These are phyloP conservation scores for Sambucus nigra DNA, from an alignment of 129 eudicot species.

Conservation along the genomic window DNA sequence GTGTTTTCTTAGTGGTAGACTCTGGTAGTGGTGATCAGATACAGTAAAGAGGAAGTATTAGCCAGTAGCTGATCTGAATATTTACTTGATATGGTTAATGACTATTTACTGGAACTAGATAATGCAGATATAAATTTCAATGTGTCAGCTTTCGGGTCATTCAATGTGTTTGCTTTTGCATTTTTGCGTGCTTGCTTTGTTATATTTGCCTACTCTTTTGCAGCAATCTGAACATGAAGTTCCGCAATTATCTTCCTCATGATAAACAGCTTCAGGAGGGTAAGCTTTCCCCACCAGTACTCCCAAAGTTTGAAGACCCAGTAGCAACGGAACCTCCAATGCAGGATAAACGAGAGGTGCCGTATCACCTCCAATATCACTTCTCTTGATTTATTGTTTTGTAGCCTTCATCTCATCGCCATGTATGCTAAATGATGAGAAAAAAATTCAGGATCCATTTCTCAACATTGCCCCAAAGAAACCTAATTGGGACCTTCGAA, in stretches of 20 bases:
- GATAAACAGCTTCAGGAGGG: slow-evolving; percentile 98
- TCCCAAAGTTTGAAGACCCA: slow-evolving; percentile 96
- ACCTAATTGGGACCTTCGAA: slow-evolving; percentile 95
- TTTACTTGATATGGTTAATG: not conserved
- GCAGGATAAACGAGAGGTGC: slow-evolving; percentile 78
- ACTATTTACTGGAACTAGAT: not conserved
- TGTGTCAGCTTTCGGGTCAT: not conserved
- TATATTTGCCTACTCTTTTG: slow-evolving; percentile 10
- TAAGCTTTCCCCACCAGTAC: slow-evolving; percentile 77
- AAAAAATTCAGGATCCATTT: slow-evolving; percentile 70
- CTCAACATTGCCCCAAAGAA: slow-evolving; percentile 95
- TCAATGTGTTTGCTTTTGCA: not conserved
- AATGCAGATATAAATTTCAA: not conserved
- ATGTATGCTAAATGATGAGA: slow-evolving; percentile 1
- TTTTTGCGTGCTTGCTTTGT: not conserved
- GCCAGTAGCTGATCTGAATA: not conserved
- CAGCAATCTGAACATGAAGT: slow-evolving; percentile 64
- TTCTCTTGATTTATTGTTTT: not conserved
- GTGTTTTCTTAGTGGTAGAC: not conserved
- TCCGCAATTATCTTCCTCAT: slow-evolving; percentile 92
- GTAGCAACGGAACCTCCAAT: slow-evolving; percentile 52
- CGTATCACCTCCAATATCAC: not conserved
- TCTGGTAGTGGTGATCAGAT: not conserved
- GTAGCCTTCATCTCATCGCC: not conserved
- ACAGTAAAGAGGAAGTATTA: not conserved